phyloP scores from a whole-genome alignment of 257 asterid genomes.

The Apocynum venetum region DNA sequence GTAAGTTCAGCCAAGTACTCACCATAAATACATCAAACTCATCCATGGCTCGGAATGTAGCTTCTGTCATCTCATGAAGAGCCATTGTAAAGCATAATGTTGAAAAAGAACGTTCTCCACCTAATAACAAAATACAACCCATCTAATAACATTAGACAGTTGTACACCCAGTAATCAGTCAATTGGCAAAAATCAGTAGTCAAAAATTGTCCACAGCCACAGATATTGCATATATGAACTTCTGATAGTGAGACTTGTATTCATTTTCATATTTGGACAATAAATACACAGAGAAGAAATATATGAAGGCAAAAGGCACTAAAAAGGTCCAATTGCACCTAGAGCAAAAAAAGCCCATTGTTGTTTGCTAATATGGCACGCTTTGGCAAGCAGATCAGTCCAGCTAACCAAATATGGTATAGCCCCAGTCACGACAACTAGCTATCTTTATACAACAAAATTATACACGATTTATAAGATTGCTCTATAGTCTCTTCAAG shows the following conservation, averaged over 20 bases:
- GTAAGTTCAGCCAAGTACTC: constrained; percentile 17
- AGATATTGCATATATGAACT: background rate
- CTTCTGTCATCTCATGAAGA: constrained; percentile 98
- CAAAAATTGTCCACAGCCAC: background rate
- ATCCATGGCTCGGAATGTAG: constrained; percentile 99
- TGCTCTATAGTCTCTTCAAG: background rate
- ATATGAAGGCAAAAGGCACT: background rate
- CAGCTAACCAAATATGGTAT: background rate
- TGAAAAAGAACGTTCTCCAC: constrained; percentile 97
- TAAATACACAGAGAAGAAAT: background rate
- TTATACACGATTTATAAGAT: background rate
- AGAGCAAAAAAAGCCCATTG: no score
- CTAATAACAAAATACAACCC: constrained; percentile 38
- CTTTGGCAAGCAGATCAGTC: background rate
- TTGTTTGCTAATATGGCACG: background rate
- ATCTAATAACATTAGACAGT: background rate
- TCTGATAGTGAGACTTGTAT: background rate
- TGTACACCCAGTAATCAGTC: background rate
- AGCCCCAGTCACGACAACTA: background rate
- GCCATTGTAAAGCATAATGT: constrained; percentile 95
- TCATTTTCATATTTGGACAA: background rate
- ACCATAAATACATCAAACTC: constrained; percentile 99
- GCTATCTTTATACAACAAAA: constrained; percentile 11
- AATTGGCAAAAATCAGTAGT: background rate
- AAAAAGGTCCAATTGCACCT: no score